Conservation (phyloP, 495 filamentous ascomycete genomes). For the Podospora appendiculata region DNA sequence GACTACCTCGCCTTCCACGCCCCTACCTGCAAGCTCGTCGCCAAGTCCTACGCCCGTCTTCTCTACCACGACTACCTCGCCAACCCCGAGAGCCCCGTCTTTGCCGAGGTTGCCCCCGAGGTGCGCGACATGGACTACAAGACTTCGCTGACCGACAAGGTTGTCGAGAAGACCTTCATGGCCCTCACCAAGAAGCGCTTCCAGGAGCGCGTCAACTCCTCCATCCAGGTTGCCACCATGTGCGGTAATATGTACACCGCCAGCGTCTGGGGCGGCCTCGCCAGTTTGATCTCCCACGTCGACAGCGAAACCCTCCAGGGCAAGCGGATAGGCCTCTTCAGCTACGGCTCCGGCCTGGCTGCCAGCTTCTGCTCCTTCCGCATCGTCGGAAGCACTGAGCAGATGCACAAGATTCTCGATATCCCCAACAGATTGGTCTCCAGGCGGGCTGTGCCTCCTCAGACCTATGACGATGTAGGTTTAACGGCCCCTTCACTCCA, state of each 20-base stretch:
- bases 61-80: constrained; percentile 93
- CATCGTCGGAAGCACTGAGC: constrained; percentile 67
- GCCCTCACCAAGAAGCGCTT: constrained; percentile 91
- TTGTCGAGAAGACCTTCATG: constrained; percentile 94
- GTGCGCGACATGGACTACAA: constrained; percentile 78
- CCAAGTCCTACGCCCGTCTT: constrained; percentile 90
- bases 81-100: constrained; percentile 67
- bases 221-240: constrained; percentile 80
- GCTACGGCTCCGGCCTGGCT: constrained; percentile 90
- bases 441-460: constrained; percentile 63
- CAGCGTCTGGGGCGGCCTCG: constrained; percentile 83
- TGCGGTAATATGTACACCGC: constrained; percentile 99
- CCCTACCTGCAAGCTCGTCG: constrained; percentile 94
- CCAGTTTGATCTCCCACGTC: constrained; percentile 67
- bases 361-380: constrained; percentile 83
- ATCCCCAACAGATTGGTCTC: constrained; percentile 67
- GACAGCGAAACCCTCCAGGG: constrained; percentile 60
- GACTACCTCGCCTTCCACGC: constrained; percentile 95
- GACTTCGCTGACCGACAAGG: constrained; percentile 82
- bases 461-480: constrained; percentile 80
- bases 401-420: constrained; percentile 71
- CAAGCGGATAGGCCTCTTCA: constrained; percentile 88
- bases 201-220: constrained; percentile 76
- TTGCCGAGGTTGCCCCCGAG: constrained; percentile 80
- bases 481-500: background rate